Evolutionary conservation across 441 rosid genomes (phyloP).

Genomic region (Pelargonium cotyledonis): DNA sequence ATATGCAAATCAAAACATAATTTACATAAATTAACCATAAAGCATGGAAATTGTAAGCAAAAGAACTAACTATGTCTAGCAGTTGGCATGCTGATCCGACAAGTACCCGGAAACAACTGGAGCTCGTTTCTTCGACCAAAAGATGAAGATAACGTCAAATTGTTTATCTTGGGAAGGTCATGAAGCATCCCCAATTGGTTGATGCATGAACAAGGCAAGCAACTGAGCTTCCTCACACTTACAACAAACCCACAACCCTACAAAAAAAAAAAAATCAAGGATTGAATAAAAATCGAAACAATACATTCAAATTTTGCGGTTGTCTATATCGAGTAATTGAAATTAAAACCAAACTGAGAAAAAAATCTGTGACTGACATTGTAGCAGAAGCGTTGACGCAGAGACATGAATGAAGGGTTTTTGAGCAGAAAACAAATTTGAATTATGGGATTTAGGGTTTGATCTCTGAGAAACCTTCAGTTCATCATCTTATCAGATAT

Average conservation of each 20-base stretch:
- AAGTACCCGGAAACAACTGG: constrained; percentile 9
- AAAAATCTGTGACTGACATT: constrained; percentile 31
- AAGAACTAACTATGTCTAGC: constrained; percentile 36
- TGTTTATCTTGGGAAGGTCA: constrained; percentile 22
- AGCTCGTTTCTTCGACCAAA: constrained; percentile 12
- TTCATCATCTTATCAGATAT: background rate
- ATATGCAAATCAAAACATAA: background rate
- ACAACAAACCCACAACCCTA: constrained; percentile 24
- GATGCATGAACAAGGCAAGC: constrained; percentile 26
- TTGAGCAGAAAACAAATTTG: background rate
- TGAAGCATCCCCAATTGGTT: constrained; percentile 26
- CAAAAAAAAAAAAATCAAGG: background rate
- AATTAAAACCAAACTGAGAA: background rate
- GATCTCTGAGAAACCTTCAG: background rate
- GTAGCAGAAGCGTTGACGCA: constrained; percentile 33
- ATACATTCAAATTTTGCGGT: background rate
- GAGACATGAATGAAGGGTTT: constrained; percentile 32
- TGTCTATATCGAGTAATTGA: background rate
- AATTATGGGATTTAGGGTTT: constrained; percentile 16
- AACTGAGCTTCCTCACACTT: constrained; percentile 21
- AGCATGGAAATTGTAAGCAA: background rate
- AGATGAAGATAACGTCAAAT: constrained; percentile 20
- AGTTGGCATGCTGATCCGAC: constrained; percentile 24
- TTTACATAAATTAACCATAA: background rate
- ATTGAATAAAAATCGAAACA: background rate